Evolutionary conservation across 352 stramenopile species (phyloP).

Genomic region (Pythium insidiosum): DNA sequence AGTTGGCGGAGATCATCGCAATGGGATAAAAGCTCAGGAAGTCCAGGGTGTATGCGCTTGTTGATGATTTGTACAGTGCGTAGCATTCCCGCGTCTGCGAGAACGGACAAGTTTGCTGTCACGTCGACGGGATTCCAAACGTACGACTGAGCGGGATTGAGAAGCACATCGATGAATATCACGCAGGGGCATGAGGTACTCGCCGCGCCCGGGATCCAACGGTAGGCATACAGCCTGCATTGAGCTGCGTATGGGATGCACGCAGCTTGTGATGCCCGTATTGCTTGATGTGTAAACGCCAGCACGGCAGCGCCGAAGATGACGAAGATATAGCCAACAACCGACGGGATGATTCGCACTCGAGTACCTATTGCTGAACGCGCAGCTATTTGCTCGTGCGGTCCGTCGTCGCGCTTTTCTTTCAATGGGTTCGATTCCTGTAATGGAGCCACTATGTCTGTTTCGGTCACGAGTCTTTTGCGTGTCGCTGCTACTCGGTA

Average conservation of each 20-base stretch:
- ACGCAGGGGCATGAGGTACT: conserved; percentile 23
- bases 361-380: too few species aligned
- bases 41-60: too few species aligned
- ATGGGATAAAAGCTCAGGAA: too few species aligned
- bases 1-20: conserved; percentile 29
- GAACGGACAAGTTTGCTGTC: conserved; percentile 18
- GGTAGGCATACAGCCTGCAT: conserved; percentile 18
- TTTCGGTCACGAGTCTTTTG: background rate
- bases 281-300: background rate
- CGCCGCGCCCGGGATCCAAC: conserved; percentile 11
- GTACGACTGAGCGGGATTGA: conserved; percentile 7
- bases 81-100: conserved; percentile 23
- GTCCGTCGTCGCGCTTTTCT: too few species aligned
- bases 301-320: background rate
- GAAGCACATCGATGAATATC: conserved; percentile 20
- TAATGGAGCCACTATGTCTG: background rate
- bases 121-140: conserved; percentile 11
- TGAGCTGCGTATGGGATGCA: conserved; percentile 8
- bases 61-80: conserved; percentile 35
- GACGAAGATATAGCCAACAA: background rate
- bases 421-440: too few species aligned
- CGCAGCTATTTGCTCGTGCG: too few species aligned
- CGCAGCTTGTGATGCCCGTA: background rate
- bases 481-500: too few species aligned
- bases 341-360: background rate